phyloP scores from a whole-genome alignment of 2,329 filamentous ascomycete genomes.

The Cladosporium sp. region DNA sequence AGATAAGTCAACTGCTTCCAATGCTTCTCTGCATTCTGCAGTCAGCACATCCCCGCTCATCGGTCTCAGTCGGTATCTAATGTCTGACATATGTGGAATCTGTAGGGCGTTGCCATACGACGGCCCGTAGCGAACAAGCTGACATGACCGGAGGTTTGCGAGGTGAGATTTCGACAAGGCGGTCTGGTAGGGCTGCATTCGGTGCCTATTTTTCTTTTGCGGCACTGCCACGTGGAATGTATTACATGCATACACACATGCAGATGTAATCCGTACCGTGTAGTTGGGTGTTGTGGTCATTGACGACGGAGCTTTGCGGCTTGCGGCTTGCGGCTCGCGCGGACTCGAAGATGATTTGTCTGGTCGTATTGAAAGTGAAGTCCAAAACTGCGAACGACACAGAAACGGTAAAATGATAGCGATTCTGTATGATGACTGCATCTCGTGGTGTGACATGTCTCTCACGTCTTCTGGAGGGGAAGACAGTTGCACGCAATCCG shows the following conservation, averaged over 20 bases:
- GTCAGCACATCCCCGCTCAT: too few species aligned
- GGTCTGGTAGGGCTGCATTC: not conserved
- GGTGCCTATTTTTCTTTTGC: not conserved
- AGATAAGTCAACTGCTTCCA: too few species aligned
- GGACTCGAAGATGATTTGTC: too few species aligned
- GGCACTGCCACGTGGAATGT: not conserved
- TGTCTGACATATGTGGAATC: not conserved
- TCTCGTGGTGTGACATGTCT: too few species aligned
- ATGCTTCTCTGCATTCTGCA: not conserved
- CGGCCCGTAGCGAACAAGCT: not conserved
- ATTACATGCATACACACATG: not conserved
- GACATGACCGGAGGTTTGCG: not conserved
- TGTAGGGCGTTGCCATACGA: not conserved
- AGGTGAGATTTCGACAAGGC: too few species aligned
- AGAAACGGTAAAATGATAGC: too few species aligned
- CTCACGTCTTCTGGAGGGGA: too few species aligned
- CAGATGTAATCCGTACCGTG: too few species aligned
- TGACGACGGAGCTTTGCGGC: not conserved
- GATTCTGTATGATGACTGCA: too few species aligned
- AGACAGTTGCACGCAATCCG: too few species aligned
- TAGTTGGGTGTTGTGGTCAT: too few species aligned
- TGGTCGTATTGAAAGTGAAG: not conserved
- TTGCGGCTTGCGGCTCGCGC: not conserved
- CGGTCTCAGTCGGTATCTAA: too few species aligned
- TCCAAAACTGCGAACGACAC: not conserved